Base-by-base conservation (phyloP, 768 basidiomycete species). In the Polyporus arcularius region DNA sequence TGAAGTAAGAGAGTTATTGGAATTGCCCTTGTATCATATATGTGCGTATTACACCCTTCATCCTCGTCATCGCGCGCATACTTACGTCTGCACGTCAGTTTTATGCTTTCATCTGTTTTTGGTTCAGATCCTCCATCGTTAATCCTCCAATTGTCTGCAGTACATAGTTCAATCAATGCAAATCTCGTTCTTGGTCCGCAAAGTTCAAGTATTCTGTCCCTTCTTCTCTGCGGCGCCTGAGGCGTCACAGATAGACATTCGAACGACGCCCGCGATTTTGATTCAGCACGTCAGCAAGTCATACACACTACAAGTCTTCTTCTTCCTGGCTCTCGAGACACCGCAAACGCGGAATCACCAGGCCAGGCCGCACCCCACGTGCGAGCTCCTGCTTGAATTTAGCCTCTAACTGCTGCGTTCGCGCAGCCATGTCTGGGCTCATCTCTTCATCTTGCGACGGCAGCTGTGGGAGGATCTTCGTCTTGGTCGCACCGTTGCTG, bases 1-100 rank as follows among this genome's bases (percentile, higher is more conserved):
- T 81, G 55, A 82, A 81, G 67, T 82, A 66, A 65, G 26, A 26
- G 21, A 14, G n/a, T 30, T 4, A n/a, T 30, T n/a, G 3, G n/a
- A n/a, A 9, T 21, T 30, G 18, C 21, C 16, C 15, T 3, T 62
- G 61, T 62, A n/a, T n/a, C n/a, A n/a, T n/a, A n/a, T n/a, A 62
- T 62, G 61, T 62, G 61, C 49, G 61, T 62, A 21, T 8, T 18
- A n/a, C 26, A 16, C 11, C 40, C 4, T 46, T 21, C 9, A n/a
- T 46, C 9, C 45, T 46, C 45, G 14, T 26, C 21, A 26, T 26
- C 1, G 35, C 11, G 35, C 35, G 7, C 35, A 35, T 35, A 35
- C 11, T 11, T 6, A 45, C 15, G 15, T 26, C 43, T 7, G 9
- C 43, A 6, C 43, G 21, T 26, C 21, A 45, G 43, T 45, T 45